Evolutionary conservation across 306 rosid genomes (phyloP).

Genomic region (Canavalia gladiata): DNA sequence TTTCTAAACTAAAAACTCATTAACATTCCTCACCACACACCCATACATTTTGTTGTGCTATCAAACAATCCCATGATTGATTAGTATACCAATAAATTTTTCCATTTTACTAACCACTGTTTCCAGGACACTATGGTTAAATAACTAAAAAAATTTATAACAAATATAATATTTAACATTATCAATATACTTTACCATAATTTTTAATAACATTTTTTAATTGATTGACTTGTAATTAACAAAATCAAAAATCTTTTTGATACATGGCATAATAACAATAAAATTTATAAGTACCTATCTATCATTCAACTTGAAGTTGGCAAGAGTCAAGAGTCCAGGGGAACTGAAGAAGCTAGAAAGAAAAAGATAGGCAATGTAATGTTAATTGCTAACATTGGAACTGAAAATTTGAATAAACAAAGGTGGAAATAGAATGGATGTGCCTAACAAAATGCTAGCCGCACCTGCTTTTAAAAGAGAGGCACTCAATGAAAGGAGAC

Average conservation of each 20-base stretch:
- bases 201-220: background rate
- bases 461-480: background rate
- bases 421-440: slow-evolving; percentile 3
- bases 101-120: no score
- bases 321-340: no score
- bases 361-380: background rate
- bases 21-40: background rate
- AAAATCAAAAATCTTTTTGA: background rate
- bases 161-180: background rate
- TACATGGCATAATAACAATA: background rate
- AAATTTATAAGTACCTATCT: background rate
- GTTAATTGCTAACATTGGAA: background rate
- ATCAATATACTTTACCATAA: background rate
- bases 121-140: background rate
- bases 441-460: background rate
- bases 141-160: background rate
- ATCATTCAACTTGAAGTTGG: background rate
- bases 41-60: background rate
- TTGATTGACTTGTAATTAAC: background rate
- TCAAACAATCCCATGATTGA: background rate
- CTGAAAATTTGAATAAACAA: background rate
- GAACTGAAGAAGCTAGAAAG: background rate
- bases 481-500: background rate
- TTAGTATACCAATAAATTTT: no score
- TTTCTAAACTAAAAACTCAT: background rate